Conservation (phyloP, 768 basidiomycete species). For the Termitomyces eurrhizus region DNA sequence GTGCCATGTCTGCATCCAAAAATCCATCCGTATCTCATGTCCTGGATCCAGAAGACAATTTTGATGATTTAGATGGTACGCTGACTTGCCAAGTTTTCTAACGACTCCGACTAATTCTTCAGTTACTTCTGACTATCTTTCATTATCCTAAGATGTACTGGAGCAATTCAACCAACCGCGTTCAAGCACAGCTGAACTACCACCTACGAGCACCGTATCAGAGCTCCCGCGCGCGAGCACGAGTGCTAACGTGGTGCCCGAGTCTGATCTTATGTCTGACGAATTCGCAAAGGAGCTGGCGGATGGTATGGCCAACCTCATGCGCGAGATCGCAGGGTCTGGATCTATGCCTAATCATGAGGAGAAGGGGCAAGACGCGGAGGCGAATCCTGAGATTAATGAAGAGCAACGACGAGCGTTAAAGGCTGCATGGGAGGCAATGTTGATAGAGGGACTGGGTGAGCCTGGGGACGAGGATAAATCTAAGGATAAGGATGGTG, state of each 20-base stretch:
- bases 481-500: not conserved
- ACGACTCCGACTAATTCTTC: not conserved
- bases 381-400: not conserved
- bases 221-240: not conserved
- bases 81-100: not conserved
- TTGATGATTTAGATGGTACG: conserved; percentile 3
- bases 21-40: not conserved
- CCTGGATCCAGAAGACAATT: conserved; percentile 1
- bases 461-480: not conserved
- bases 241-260: not conserved
- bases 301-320: conserved; percentile 4
- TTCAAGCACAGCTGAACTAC: not conserved
- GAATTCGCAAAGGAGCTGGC: conserved; percentile 5
- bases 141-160: not conserved
- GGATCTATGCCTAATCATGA: not conserved
- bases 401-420: not conserved
- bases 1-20: not conserved
- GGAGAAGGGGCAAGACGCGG: not conserved
- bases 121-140: not conserved
- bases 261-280: conserved; percentile 4
- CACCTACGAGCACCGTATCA: not conserved
- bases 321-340: conserved; percentile 4
- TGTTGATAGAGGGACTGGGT: conserved; percentile 1
- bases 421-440: conserved; percentile 4
- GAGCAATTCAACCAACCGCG: conserved; percentile 1